Percentiles rank a stretch among this genome's conserved stretches.
Evolutionary conservation across 2,329 filamentous ascomycete species (phyloP).

Genomic region (Endothia cerciana): DNA sequence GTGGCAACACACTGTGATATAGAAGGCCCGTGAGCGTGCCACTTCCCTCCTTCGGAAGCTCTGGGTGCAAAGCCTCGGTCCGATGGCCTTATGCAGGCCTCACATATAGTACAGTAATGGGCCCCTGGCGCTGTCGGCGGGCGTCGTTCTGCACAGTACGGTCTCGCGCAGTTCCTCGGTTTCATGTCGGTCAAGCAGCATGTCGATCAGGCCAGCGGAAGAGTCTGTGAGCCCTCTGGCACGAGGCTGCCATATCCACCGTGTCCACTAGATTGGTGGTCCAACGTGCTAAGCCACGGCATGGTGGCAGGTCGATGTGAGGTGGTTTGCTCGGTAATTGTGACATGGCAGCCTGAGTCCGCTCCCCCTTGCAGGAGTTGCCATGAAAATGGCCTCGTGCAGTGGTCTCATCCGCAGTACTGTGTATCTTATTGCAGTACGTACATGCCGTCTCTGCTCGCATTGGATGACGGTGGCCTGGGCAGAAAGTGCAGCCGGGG

Average conservation of each 20-base stretch:
- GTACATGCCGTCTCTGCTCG: too few species aligned
- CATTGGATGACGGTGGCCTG: not conserved
- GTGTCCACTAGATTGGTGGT: not conserved
- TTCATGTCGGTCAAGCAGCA: not conserved
- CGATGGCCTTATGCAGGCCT: slow-evolving; percentile 2
- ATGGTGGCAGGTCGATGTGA: not conserved
- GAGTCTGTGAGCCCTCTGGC: not conserved
- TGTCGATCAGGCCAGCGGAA: not conserved
- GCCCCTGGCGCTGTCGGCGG: slow-evolving; percentile 3
- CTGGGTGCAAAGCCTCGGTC: not conserved
- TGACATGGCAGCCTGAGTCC: not conserved
- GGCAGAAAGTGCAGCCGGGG: slow-evolving; percentile 3
- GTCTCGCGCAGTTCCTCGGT: not conserved
- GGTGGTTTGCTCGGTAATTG: not conserved
- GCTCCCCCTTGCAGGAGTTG: not conserved
- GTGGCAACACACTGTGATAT: slow-evolving; percentile 4
- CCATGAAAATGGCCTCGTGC: not conserved
- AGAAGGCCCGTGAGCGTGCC: not conserved
- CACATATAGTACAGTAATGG: too few species aligned
- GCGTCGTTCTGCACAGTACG: not conserved
- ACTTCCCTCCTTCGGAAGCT: not conserved
- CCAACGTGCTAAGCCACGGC: not conserved
- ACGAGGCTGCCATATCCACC: not conserved
- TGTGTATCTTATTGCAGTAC: too few species aligned
- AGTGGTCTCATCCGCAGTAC: not conserved